phyloP scores from a whole-genome alignment of 139 green algal species.

The Chlorella sorokiniana region DNA sequence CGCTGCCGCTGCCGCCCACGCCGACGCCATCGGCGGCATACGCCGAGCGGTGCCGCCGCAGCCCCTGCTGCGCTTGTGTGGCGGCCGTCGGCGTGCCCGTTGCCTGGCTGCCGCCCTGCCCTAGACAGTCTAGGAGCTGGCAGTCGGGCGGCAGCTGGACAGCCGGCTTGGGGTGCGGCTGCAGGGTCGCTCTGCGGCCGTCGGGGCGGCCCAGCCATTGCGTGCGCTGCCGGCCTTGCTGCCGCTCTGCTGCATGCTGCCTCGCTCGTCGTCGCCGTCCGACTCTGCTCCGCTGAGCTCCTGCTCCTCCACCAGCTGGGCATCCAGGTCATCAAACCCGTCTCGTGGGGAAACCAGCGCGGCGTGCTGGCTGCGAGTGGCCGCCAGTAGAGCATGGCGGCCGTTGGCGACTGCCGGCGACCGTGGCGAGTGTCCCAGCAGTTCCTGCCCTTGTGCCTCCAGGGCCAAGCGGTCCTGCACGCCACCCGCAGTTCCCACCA shows the following conservation, averaged over 20 bases:
- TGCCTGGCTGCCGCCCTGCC: not conserved
- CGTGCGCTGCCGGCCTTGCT: not conserved
- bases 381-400: not conserved
- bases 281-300: not conserved
- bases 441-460: not conserved
- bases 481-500: conserved; percentile 1
- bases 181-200: not conserved
- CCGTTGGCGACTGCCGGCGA: not conserved
- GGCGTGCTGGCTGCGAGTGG: not conserved
- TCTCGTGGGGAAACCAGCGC: not conserved
- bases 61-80: too few species aligned
- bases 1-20: not conserved
- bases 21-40: not conserved
- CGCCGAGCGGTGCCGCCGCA: too few species aligned
- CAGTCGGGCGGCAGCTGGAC: not conserved
- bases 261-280: not conserved
- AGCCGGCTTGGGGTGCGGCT: not conserved
- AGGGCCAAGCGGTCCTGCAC: conserved; percentile 2
- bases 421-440: not conserved
- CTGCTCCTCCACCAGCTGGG: conserved; percentile 17
- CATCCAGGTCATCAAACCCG: conserved; percentile 34
- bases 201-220: not conserved
- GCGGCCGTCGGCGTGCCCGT: not conserved
- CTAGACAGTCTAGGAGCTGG: not conserved
- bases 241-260: not conserved